A percentile compares a stretch with the other conserved stretches of the same genome.
phyloP scores from a whole-genome alignment of 257 asterid genomes.

The Solanum etuberosum region DNA sequence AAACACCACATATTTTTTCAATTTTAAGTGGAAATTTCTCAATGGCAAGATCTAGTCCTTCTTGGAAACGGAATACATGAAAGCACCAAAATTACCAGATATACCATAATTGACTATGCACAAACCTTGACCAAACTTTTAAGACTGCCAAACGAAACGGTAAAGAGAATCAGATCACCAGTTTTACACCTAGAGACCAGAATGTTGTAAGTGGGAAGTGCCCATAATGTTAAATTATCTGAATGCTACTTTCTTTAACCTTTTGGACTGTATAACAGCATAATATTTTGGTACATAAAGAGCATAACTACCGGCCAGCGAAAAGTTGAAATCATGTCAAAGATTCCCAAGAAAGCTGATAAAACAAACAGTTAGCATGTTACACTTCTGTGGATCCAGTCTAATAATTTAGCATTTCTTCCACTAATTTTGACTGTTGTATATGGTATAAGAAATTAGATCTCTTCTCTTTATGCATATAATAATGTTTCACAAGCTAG shows the following conservation, averaged over 20 bases:
- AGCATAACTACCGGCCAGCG: background rate
- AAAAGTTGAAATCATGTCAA: background rate
- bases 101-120: background rate
- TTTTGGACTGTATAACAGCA: background rate
- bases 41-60: background rate
- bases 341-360: background rate
- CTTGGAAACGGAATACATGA: background rate
- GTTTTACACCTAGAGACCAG: background rate
- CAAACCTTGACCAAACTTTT: background rate
- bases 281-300: background rate
- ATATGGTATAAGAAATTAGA: background rate
- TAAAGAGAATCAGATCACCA: background rate
- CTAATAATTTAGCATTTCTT: background rate
- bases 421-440: background rate
- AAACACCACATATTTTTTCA: background rate
- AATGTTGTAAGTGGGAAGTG: background rate
- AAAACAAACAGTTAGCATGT: background rate
- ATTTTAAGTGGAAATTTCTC: background rate
- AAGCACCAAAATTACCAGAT: background rate
- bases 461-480: background rate
- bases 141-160: background rate
- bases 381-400: background rate
- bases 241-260: background rate
- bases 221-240: background rate
- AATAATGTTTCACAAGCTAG: background rate